Percentiles rank a stretch among this genome's conserved stretches.
These are phyloP conservation scores for Penicillium coffeae DNA, from an alignment of 495 filamentous ascomycete species.

Conservation along the genomic window DNA sequence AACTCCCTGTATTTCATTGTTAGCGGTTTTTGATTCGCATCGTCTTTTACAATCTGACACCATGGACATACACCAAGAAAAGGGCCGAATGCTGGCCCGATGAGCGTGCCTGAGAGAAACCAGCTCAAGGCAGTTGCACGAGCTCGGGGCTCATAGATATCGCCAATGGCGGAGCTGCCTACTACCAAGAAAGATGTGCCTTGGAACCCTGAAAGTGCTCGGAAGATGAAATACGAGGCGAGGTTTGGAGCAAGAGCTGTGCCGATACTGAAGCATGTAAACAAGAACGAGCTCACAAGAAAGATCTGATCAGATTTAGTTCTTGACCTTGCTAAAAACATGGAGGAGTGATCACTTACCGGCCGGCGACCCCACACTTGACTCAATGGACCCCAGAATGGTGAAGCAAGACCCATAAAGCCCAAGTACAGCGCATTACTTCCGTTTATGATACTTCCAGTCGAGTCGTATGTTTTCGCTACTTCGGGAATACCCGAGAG, in stretches of 20 bases:
- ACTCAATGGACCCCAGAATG: constrained; percentile 65
- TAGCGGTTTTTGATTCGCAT: background rate
- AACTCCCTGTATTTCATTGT: constrained; percentile 42
- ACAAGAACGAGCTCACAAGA: constrained; percentile 52
- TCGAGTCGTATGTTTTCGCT: constrained; percentile 56
- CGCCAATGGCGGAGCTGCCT: constrained; percentile 61
- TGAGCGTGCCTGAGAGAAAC: constrained; percentile 65
- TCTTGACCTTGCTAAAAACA: background rate
- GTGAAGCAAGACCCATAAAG: constrained; percentile 65
- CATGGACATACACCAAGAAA: constrained; percentile 47
- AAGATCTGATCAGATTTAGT: constrained; percentile 42
- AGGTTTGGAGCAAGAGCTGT: constrained; percentile 66
- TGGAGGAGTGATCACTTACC: constrained; percentile 33
- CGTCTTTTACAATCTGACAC: background rate
- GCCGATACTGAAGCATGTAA: constrained; percentile 60
- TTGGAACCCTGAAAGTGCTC: constrained; percentile 65
- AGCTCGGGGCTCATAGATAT: constrained; percentile 61
- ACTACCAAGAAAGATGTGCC: constrained; percentile 66
- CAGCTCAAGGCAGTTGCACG: constrained; percentile 66
- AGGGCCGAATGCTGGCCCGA: constrained; percentile 68
- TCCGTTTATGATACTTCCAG: constrained; percentile 62
- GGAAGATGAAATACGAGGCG: constrained; percentile 64
- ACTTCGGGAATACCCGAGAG: constrained; percentile 68
- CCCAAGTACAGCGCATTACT: constrained; percentile 67
- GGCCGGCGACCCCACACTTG: constrained; percentile 62